Conservation (phyloP, 371 early-diverging fungal species). For the Mortierella sp. region DNA sequence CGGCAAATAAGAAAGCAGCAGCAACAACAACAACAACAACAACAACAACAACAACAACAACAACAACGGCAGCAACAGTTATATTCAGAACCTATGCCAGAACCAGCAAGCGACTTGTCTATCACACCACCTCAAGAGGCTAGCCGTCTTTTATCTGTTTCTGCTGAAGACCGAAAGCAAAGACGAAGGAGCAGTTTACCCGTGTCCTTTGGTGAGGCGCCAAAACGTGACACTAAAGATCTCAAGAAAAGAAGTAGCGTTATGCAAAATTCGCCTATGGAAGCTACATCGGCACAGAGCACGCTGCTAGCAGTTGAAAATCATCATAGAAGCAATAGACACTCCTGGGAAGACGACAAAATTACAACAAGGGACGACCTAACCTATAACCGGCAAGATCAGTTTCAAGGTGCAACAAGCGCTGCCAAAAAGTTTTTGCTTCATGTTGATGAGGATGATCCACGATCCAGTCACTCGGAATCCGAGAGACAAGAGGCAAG, state of each 20-base stretch:
- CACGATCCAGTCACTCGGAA: not conserved
- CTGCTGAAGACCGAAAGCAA: slow-evolving; percentile 25
- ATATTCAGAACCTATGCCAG: not conserved
- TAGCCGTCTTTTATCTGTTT: not conserved
- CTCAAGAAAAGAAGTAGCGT: slow-evolving; percentile 35
- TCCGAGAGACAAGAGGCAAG: slow-evolving; percentile 3
- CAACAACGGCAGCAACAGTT: slow-evolving; percentile 2
- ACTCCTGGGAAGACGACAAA: slow-evolving; percentile 22
- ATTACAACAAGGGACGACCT: slow-evolving; percentile 7
- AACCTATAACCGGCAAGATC: not conserved
- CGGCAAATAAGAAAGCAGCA: slow-evolving; percentile 27
- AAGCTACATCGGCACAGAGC: not conserved
- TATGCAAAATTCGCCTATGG: slow-evolving; percentile 19
- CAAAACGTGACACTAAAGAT: slow-evolving; percentile 9
- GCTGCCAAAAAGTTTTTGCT: slow-evolving; percentile 1
- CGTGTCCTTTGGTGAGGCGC: slow-evolving; percentile 23
- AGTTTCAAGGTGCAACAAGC: not conserved
- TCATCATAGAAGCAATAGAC: not conserved
- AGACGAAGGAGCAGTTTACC: slow-evolving; percentile 49
- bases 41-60: not conserved
- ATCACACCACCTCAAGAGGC: not conserved
- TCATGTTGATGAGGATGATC: slow-evolving; percentile 22
- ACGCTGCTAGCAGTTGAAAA: not conserved
- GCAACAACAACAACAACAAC: slow-evolving; percentile 20
- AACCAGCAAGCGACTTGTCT: not conserved